Conservation (phyloP, 75 land plant species). For the Isoetes taiwanensis region DNA sequence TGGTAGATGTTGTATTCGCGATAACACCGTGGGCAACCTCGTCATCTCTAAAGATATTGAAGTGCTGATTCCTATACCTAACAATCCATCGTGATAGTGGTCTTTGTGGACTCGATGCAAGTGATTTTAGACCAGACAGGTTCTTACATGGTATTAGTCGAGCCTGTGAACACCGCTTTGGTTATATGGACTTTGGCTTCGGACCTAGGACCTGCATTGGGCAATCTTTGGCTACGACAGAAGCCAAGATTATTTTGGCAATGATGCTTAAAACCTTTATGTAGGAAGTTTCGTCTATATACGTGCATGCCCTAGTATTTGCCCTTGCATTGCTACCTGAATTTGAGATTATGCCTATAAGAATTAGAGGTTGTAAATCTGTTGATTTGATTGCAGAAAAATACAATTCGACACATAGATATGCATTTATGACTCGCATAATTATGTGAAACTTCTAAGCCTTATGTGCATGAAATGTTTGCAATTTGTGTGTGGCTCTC, state of each 20-base stretch:
- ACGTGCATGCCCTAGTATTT: conserved; percentile 35
- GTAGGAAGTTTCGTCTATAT: conserved; percentile 37
- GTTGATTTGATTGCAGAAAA: no score
- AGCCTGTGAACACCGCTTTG: conserved; percentile 34
- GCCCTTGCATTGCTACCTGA: conserved; percentile 38
- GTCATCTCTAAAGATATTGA: conserved; percentile 23
- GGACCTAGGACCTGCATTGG: conserved; percentile 63
- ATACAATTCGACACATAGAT: no score
- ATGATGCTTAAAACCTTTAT: conserved; percentile 42
- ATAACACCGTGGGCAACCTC: conserved; percentile 19
- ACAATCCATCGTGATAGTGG: conserved; percentile 22
- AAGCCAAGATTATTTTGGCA: conserved; percentile 29
- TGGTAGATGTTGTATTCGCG: conserved; percentile 18
- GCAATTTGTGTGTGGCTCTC: no score
- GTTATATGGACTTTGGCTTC: conserved; percentile 42
- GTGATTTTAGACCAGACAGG: conserved; percentile 44
- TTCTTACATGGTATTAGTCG: conserved; percentile 41
- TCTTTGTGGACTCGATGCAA: conserved; percentile 40
- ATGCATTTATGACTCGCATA: no score
- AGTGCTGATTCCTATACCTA: conserved; percentile 21
- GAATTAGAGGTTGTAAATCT: conserved; percentile 18
- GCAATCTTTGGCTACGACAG: conserved; percentile 33
- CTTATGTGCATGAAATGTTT: no score
- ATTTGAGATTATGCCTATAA: conserved; percentile 46
- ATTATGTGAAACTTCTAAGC: no score